Conservation (phyloP, 192 early-diverging fungal species). For the Backusella morwellensis region DNA sequence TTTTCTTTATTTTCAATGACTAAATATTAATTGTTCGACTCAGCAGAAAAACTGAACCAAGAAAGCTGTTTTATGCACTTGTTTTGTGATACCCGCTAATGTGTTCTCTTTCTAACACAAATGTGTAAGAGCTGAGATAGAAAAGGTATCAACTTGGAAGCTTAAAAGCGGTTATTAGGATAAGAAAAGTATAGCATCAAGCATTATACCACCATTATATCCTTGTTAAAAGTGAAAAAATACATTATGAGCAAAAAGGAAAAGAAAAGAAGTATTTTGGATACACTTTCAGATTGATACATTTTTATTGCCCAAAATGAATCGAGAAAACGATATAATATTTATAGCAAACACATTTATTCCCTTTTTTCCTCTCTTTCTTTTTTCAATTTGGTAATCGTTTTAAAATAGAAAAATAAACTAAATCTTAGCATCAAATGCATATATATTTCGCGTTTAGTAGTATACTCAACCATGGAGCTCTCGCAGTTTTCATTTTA, state of each 20-base stretch:
- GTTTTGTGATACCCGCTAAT: background rate
- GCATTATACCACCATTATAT: background rate
- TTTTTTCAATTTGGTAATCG: background rate
- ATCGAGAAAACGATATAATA: background rate
- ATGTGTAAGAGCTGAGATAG: background rate
- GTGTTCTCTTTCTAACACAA: background rate
- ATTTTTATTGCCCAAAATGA: background rate
- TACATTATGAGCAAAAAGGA: background rate
- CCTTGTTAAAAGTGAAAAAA: background rate
- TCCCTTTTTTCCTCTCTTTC: background rate
- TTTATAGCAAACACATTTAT: background rate
- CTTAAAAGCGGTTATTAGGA: background rate
- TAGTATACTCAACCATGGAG: background rate
- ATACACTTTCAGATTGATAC: background rate
- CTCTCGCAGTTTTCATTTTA: background rate
- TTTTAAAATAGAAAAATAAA: background rate
- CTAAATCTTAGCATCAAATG: background rate
- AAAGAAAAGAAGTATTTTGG: too few species aligned
- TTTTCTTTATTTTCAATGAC: background rate
- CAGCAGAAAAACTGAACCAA: background rate
- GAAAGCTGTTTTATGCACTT: background rate
- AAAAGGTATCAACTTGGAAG: background rate
- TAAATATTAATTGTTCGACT: background rate
- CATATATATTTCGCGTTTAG: background rate
- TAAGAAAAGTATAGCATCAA: background rate